Evolutionary conservation across 2,329 filamentous ascomycete species (phyloP).

Genomic region (Albophoma yamanashiensis): DNA sequence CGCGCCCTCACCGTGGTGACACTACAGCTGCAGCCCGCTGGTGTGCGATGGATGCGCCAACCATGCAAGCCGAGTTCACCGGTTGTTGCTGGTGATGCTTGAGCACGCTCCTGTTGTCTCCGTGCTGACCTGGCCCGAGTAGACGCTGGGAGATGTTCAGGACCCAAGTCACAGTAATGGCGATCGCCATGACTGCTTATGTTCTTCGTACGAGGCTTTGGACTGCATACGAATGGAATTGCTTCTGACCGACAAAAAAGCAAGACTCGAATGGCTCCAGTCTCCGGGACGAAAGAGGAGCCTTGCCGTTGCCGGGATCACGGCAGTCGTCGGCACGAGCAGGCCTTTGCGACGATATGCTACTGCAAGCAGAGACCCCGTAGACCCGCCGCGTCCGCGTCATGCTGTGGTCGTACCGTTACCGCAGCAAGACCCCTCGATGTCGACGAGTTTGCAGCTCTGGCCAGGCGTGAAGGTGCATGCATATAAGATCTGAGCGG

Average conservation of each 20-base stretch:
- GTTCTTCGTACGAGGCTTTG: background rate
- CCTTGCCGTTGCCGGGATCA: background rate
- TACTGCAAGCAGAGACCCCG: background rate
- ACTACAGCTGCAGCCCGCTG: background rate
- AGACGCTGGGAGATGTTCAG: background rate
- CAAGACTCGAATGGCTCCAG: background rate
- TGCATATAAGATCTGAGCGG: background rate
- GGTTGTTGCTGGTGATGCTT: background rate
- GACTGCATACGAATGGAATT: background rate
- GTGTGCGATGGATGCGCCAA: background rate
- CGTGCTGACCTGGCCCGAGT: background rate
- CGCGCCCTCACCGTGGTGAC: background rate
- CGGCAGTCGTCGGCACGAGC: too few relatives aligned
- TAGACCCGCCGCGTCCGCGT: background rate
- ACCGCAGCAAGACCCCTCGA: too few relatives aligned
- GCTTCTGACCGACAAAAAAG: background rate
- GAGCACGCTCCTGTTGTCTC: background rate
- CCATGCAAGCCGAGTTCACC: background rate
- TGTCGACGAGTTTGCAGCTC: background rate
- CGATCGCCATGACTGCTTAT: background rate
- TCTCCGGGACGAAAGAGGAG: background rate
- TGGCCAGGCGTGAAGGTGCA: background rate
- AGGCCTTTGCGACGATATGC: background rate
- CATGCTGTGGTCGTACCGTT: background rate
- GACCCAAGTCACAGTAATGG: background rate